Conservation (phyloP, 345 rosid genomes). For the Odontarrhena argentea region DNA sequence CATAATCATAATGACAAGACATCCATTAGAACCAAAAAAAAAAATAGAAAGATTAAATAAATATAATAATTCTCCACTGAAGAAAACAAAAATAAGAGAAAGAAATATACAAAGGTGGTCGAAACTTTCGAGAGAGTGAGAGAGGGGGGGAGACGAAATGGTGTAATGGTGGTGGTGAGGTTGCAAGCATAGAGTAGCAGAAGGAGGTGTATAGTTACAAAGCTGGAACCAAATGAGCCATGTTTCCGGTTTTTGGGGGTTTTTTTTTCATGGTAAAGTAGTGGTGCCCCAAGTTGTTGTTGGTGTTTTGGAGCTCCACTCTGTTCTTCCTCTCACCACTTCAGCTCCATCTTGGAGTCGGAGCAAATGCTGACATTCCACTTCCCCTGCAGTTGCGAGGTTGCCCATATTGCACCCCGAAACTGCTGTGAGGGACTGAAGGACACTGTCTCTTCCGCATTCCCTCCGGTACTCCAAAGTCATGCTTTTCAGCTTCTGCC, state of each 20-base stretch:
- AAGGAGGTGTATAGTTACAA: slow-evolving; percentile 35
- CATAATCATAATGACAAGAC: slow-evolving; percentile 18
- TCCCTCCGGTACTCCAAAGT: slow-evolving; percentile 94
- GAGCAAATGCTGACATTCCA: slow-evolving; percentile 94
- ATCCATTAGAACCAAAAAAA: slow-evolving; percentile 11
- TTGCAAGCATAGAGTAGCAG: slow-evolving; percentile 22
- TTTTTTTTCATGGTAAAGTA: slow-evolving; percentile 3
- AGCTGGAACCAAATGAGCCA: slow-evolving; percentile 21
- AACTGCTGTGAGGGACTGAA: slow-evolving; percentile 83
- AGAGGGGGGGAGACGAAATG: background rate
- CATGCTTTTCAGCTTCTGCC: slow-evolving; percentile 71
- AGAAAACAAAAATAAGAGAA: background rate
- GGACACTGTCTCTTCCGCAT: slow-evolving; percentile 88
- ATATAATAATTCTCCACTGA: slow-evolving; percentile 39
- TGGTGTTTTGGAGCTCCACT: slow-evolving; percentile 77
- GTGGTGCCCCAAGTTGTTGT: slow-evolving; percentile 40
- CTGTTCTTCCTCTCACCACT: slow-evolving; percentile 85
- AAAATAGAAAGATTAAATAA: slow-evolving; percentile 43
- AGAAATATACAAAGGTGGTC: slow-evolving; percentile 38
- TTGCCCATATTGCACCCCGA: slow-evolving; percentile 50
- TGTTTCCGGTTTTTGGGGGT: background rate
- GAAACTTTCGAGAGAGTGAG: slow-evolving; percentile 18
- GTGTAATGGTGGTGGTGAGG: slow-evolving; percentile 7
- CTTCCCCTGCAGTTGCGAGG: slow-evolving; percentile 46
- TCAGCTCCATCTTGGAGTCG: slow-evolving; percentile 85